phyloP scores from a whole-genome alignment of 2,329 filamentous ascomycete species.

The Penicillium sp. region DNA sequence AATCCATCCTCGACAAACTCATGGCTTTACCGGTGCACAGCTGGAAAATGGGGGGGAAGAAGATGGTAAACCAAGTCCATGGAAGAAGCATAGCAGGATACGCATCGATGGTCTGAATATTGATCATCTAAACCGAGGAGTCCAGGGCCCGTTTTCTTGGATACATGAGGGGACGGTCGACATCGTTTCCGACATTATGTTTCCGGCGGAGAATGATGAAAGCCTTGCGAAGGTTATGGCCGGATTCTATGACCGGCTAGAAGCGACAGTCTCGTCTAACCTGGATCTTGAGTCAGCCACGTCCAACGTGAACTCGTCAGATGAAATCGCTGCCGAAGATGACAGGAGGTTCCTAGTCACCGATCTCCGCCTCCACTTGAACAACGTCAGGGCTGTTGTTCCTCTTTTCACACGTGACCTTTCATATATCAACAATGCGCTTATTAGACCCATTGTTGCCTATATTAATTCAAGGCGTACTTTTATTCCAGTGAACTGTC shows the following conservation, averaged over 20 bases:
- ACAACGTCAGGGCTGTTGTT: constrained; percentile 85
- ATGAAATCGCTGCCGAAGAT: too few species aligned
- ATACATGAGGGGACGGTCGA: constrained; percentile 96
- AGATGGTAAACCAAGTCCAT: constrained; percentile 61
- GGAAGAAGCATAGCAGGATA: constrained; percentile 92
- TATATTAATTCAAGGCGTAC: constrained; percentile 95
- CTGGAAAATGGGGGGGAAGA: constrained; percentile 49
- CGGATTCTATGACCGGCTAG: constrained; percentile 93
- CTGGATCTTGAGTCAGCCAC: constrained; percentile 13
- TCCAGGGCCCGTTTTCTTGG: constrained; percentile 92
- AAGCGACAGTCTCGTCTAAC: constrained; percentile 61
- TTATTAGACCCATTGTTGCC: constrained; percentile 89
- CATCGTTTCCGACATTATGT: constrained; percentile 90
- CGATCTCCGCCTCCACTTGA: constrained; percentile 85
- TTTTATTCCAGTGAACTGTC: constrained; percentile 90
- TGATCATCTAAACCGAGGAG: constrained; percentile 87
- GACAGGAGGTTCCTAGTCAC: constrained; percentile 70
- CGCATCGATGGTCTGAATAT: constrained; percentile 90
- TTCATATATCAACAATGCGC: constrained; percentile 89
- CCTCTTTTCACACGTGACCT: constrained; percentile 86
- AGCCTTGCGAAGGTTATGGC: constrained; percentile 87
- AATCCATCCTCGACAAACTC: constrained; percentile 85
- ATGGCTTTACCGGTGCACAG: constrained; percentile 62
- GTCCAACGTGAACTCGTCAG: too few species aligned
- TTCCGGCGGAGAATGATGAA: constrained; percentile 78